Evolutionary conservation across 2,329 filamentous ascomycete genomes (phyloP).

Genomic region (Clarireedia monteithiana): DNA sequence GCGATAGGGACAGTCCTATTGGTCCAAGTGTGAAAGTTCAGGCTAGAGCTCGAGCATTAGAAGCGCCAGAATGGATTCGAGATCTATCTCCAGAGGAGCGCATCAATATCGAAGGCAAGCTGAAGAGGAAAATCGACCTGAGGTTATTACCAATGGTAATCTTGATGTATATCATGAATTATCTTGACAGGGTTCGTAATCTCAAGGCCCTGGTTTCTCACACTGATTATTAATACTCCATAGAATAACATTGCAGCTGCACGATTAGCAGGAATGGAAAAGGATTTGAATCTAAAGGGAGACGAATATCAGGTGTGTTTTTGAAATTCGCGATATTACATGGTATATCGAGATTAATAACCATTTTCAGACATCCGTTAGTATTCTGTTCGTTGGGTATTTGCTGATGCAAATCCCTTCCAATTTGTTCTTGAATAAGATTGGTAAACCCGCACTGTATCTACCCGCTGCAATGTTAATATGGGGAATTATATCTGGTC

Average conservation of each 20-base stretch:
- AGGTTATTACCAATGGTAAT: conserved; percentile 60
- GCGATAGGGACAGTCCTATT: neutral
- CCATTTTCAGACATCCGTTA: conserved; percentile 31
- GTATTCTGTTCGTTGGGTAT: conserved; percentile 34
- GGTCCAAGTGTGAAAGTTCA: neutral
- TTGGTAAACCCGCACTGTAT: conserved; percentile 41
- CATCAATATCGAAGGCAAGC: conserved; percentile 42
- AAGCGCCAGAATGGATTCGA: conserved; percentile 30
- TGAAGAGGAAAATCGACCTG: conserved; percentile 58
- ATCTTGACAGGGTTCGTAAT: conserved; percentile 39
- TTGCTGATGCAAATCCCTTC: conserved; percentile 39
- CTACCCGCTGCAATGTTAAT: conserved; percentile 40
- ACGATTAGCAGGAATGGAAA: conserved; percentile 41
- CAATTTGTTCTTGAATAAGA: conserved; percentile 41
- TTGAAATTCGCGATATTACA: neutral
- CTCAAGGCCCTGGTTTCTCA: too few species aligned
- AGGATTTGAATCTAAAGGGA: conserved; percentile 34
- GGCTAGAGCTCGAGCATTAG: neutral
- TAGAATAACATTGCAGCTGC: conserved; percentile 49
- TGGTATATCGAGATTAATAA: neutral
- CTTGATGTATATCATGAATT: conserved; percentile 65
- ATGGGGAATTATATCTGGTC: conserved; percentile 42
- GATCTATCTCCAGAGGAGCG: conserved; percentile 45
- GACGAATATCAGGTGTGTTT: conserved; percentile 34
- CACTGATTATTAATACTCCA: neutral